Evolutionary conservation across 1,284 basidiomycete species (phyloP).

Genomic region (Ceratobasidium sp.): DNA sequence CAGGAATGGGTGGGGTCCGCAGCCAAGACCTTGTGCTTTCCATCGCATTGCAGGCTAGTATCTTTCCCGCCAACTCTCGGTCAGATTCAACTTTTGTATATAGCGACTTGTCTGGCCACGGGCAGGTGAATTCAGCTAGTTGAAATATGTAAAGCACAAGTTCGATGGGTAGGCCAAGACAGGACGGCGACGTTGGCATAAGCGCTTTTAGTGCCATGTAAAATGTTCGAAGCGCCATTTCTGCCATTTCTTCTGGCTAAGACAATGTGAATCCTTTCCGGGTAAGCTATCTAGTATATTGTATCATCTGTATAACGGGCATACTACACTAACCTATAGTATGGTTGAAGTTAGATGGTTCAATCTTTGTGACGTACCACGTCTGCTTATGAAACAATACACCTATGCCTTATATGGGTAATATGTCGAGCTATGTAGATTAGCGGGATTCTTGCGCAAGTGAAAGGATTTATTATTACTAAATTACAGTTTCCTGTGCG

Average conservation of each 20-base stretch:
- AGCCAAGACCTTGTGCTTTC: constrained; percentile 27
- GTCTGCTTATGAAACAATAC: no score
- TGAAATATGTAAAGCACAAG: constrained; percentile 18
- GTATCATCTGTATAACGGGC: not conserved
- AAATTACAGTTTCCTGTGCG: no score
- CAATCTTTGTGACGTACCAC: constrained; percentile 7
- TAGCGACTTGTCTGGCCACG: constrained; percentile 18
- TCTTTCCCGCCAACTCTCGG: not conserved
- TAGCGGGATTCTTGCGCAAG: no score
- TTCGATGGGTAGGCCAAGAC: constrained; percentile 22
- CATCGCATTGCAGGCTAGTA: not conserved
- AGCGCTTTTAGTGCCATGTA: constrained; percentile 25
- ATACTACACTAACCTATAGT: not conserved
- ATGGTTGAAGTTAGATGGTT: not conserved
- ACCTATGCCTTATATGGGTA: no score
- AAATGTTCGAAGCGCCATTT: constrained; percentile 2
- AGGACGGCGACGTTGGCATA: not conserved
- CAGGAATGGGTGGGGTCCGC: constrained; percentile 14
- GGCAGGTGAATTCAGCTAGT: constrained; percentile 12
- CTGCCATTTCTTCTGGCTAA: not conserved
- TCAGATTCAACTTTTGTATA: constrained; percentile 29
- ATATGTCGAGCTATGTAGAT: not conserved
- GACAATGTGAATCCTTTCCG: not conserved
- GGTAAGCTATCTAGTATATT: not conserved
- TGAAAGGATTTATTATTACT: no score